A percentile compares a stretch with the other conserved stretches of the same genome.
phyloP scores from a whole-genome alignment of 2,329 filamentous ascomycete genomes.

The Ceratocystiopsis brevicomis region DNA sequence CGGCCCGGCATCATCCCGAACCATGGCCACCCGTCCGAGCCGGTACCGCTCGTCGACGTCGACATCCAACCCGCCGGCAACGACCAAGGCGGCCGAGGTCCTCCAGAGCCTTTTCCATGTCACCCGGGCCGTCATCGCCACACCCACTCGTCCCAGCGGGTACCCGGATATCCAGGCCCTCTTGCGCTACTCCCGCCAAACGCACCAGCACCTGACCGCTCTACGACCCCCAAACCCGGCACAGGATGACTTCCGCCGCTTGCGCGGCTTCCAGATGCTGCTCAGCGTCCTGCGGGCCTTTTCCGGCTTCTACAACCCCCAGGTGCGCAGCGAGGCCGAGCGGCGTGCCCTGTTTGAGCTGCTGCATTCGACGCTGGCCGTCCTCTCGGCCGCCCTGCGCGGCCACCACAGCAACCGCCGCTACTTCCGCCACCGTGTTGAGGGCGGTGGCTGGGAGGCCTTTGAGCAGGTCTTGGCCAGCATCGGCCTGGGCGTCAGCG shows the following conservation, averaged over 20 bases:
- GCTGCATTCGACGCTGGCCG: slow-evolving; percentile 50
- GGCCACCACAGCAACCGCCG: slow-evolving; percentile 71
- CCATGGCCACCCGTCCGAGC: slow-evolving; percentile 23
- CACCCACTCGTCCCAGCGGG: slow-evolving; percentile 12
- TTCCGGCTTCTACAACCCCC: slow-evolving; percentile 58
- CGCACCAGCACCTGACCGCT: slow-evolving; percentile 43
- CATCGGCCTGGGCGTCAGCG: slow-evolving; percentile 43
- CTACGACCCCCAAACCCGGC: slow-evolving; percentile 25
- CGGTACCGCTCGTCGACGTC: slow-evolving; percentile 47
- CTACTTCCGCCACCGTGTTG: slow-evolving; percentile 63
- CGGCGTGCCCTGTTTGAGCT: slow-evolving; percentile 48
- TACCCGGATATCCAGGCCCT: slow-evolving; percentile 32
- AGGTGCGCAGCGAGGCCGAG: slow-evolving; percentile 39
- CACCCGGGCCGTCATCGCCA: slow-evolving; percentile 18
- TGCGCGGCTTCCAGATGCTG: slow-evolving; percentile 59
- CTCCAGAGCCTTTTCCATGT: slow-evolving; percentile 34
- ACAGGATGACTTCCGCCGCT: slow-evolving; percentile 69
- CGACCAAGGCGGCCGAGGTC: slow-evolving; percentile 41
- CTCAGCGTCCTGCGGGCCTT: slow-evolving; percentile 51
- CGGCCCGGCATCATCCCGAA: too few species aligned
- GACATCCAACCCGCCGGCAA: slow-evolving; percentile 33
- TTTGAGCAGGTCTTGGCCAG: slow-evolving; percentile 55
- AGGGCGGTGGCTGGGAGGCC: slow-evolving; percentile 60
- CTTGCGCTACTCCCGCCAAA: slow-evolving; percentile 38
- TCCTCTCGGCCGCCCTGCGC: slow-evolving; percentile 56